Evolutionary conservation across 2,329 filamentous ascomycete species (phyloP), one percentile per base, ranked within the genome.

Genomic region (Colletotrichum musae): DNA sequence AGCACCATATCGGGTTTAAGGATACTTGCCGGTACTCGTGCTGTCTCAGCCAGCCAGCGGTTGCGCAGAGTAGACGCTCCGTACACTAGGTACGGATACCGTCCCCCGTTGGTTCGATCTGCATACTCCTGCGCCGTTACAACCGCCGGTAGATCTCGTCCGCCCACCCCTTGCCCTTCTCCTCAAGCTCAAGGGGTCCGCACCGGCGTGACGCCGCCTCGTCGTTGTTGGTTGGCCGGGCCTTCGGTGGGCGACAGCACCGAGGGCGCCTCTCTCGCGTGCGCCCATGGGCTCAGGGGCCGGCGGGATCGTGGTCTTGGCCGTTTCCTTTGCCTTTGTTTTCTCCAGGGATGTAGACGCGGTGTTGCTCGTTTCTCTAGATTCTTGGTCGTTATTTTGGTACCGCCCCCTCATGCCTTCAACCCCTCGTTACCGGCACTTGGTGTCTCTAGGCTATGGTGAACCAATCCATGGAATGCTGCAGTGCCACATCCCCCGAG

Each of bases 161-260:
- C 50, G 32, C 54, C 54, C 50, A 24, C 54, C 53, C 53, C 60
- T 61, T 53, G 50, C 58, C 57, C 16, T 47, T 58, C 28, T 50
- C 61, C 21, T 24, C 21, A 24, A 24, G 21, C 48, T 43, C 32
- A 36, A 51, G 21, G 39, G 43, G 53, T 24, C 54, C 50, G 56
- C 58, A 54, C 54, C 66, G 54, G 66, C 54, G 66, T 59, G 45
- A 66, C 54, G 66, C 66, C 50, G 66, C 36, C 21, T 45, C 28
- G 28, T 32, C 28, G 28, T n/a, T 50, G 59, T 36, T 43, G 60
- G 54, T 59, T 15, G 26, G 52, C 28, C 15, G 52, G 54, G 48
- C 28, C 15, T 24, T 65, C 54, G 53, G 53, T 18, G 52, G 52
- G 32, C 53, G 47, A 58, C 60, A n/a, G 53, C 52, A 64, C 64